Base-by-base conservation (phyloP, 106 monocot genomes). In the Vanilla planifolia region DNA sequence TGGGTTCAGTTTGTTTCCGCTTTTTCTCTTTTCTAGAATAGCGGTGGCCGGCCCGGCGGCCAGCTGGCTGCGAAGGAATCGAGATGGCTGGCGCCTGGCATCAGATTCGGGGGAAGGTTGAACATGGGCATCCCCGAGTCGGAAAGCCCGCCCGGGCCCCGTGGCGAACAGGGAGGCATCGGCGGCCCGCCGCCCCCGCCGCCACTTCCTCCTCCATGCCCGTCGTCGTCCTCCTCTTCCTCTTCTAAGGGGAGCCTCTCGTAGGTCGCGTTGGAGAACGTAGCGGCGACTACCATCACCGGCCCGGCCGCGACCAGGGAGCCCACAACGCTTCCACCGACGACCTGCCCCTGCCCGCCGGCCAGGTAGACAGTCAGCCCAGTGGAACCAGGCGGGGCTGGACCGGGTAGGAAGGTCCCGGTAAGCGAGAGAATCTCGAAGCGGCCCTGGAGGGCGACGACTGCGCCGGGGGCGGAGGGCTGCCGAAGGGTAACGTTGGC, bases 321-420 rank as follows among this genome's bases (percentile, higher is more conserved):
- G 2, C 71, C 71, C 33, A 71, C 71, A 16, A 71, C 71, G 33
- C 63, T 73, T 13, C 73, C 73, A 17, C 73, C 73, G 10, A 73
- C 65, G 59, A 73, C 73, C 65, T 73, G 73, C 11, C 73, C 73
- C 59, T 73, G 73, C 65, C 65, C 73, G 7, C 73, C 73, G 16
- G 73, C 65, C 5, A 73, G 59, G 57, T 64, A 73, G 5, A 65
- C 65, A 6, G 65, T 65, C 73, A 73, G 45, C 41, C 65, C 73
- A 1, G 63, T 56, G 10, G 73, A 10, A 0, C 59, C 58, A 6
- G 73, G 73, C 20, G 65, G 73, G 6, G 73, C 43, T 1, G 65
- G 73, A 5, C 63, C 63, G 3, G 73, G 73, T 2, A 73, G 48
- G 42, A 73, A 67, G 21, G 73, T 42, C 17, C 73, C 73, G 20